Evolutionary conservation across 352 stramenopile genomes (phyloP).

Genomic region (Phytopythium mirpurense): DNA sequence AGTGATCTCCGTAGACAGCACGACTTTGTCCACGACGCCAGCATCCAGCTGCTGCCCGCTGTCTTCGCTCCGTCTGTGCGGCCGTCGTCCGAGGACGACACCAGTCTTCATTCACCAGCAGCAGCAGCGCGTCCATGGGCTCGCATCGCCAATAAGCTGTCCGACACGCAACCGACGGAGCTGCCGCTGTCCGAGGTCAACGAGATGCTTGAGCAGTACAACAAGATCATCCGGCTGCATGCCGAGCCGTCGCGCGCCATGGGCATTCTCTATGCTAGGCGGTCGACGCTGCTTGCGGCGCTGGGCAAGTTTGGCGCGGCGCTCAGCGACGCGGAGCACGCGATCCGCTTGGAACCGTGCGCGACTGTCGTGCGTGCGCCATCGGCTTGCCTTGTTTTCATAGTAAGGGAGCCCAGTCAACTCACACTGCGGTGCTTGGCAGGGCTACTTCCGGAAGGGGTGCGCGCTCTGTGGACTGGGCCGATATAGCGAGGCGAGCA

Average conservation of each 20-base stretch:
- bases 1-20: slow-evolving; percentile 22
- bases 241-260: slow-evolving; percentile 49
- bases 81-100: neutral
- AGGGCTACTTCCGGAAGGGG: slow-evolving; percentile 71
- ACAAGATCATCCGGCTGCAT: slow-evolving; percentile 56
- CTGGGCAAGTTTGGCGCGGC: slow-evolving; percentile 40
- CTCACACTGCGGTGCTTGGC: neutral
- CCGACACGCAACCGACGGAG: slow-evolving; percentile 8
- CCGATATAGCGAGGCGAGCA: slow-evolving; percentile 46
- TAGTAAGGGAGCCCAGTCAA: neutral
- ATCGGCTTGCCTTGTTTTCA: neutral
- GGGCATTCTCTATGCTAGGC: slow-evolving; percentile 44
- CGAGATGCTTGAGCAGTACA: slow-evolving; percentile 57
- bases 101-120: neutral
- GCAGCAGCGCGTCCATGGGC: neutral
- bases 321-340: slow-evolving; percentile 46
- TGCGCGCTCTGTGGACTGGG: slow-evolving; percentile 49
- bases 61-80: neutral
- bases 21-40: slow-evolving; percentile 20
- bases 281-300: slow-evolving; percentile 55
- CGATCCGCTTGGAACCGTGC: slow-evolving; percentile 39
- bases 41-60: slow-evolving; percentile 15
- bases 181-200: slow-evolving; percentile 16
- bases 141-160: slow-evolving; percentile 4
- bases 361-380: slow-evolving; percentile 37